phyloP scores from a whole-genome alignment of 768 basidiomycete genomes.

The Termitomyces titanicus region DNA sequence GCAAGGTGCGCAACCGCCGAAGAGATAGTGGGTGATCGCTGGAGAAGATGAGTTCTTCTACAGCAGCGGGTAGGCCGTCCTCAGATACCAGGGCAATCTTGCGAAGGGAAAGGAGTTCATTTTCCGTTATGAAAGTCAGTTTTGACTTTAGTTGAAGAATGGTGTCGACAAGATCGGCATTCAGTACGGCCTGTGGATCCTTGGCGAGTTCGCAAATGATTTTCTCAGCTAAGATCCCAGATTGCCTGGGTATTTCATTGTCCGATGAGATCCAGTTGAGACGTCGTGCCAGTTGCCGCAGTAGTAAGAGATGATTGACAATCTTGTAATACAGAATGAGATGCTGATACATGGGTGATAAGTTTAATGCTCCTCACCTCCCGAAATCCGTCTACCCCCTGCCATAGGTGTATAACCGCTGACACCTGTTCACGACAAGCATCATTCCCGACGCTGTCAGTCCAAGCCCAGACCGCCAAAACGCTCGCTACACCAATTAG shows the following conservation, averaged over 20 bases:
- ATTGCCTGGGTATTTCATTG: slow-evolving; percentile 56
- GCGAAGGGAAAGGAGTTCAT: slow-evolving; percentile 54
- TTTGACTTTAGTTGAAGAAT: slow-evolving; percentile 57
- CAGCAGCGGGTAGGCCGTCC: slow-evolving; percentile 58
- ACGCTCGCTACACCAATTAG: slow-evolving; percentile 66
- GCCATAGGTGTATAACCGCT: slow-evolving; percentile 63
- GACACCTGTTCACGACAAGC: slow-evolving; percentile 61
- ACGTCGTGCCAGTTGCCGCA: slow-evolving; percentile 70
- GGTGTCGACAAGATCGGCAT: slow-evolving; percentile 53
- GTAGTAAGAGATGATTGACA: slow-evolving; percentile 65
- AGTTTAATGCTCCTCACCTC: slow-evolving; percentile 42
- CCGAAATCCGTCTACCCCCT: slow-evolving; percentile 64
- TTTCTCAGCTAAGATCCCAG: slow-evolving; percentile 66
- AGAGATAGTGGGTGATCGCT: slow-evolving; percentile 49
- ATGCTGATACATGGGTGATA: background rate
- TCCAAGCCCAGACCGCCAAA: slow-evolving; percentile 74
- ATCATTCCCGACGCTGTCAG: slow-evolving; percentile 69
- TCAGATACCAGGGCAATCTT: slow-evolving; percentile 66
- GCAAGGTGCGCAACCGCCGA: slow-evolving; percentile 52
- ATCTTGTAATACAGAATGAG: slow-evolving; percentile 41
- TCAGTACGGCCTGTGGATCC: slow-evolving; percentile 58
- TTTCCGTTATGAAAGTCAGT: slow-evolving; percentile 57
- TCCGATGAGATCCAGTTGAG: slow-evolving; percentile 70
- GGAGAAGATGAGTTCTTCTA: slow-evolving; percentile 55
- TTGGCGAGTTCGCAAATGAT: slow-evolving; percentile 58